phyloP scores from a whole-genome alignment of 2,329 filamentous ascomycete species.

The Aspergillus puulaauensis region DNA sequence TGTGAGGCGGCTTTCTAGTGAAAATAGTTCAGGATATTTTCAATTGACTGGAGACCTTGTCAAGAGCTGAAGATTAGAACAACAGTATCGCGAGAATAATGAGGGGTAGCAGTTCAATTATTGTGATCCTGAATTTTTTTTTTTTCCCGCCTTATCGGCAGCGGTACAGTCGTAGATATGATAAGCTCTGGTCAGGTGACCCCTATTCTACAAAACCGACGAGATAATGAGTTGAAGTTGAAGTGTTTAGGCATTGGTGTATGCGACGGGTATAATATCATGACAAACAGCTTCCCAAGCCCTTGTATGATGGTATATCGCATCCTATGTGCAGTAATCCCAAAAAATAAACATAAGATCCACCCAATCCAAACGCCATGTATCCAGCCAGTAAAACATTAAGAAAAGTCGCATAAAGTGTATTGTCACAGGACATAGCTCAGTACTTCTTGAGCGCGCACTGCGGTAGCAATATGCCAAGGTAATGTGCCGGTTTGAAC shows the following conservation, averaged over 20 bases:
- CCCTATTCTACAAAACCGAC: background rate
- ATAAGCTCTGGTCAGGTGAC: slow-evolving; percentile 11
- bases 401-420: slow-evolving; percentile 5
- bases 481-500: slow-evolving; percentile 44
- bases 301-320: background rate
- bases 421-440: slow-evolving; percentile 39
- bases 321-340: background rate
- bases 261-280: slow-evolving; percentile 11
- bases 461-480: slow-evolving; percentile 49
- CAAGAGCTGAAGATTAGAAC: background rate
- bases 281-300: background rate
- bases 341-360: background rate
- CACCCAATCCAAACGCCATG: slow-evolving; percentile 11
- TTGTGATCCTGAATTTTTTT: background rate
- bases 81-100: background rate
- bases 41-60: background rate
- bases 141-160: slow-evolving; percentile 6
- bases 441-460: slow-evolving; percentile 42
- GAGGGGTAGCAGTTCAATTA: background rate
- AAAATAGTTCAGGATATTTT: background rate
- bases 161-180: slow-evolving; percentile 11
- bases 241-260: background rate
- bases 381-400: slow-evolving; percentile 3
- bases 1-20: background rate
- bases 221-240: background rate